A percentile compares a stretch with the other conserved stretches of the same genome.
Conservation (phyloP, 164 flowering plant genomes). For the Vitis rupestris region DNA sequence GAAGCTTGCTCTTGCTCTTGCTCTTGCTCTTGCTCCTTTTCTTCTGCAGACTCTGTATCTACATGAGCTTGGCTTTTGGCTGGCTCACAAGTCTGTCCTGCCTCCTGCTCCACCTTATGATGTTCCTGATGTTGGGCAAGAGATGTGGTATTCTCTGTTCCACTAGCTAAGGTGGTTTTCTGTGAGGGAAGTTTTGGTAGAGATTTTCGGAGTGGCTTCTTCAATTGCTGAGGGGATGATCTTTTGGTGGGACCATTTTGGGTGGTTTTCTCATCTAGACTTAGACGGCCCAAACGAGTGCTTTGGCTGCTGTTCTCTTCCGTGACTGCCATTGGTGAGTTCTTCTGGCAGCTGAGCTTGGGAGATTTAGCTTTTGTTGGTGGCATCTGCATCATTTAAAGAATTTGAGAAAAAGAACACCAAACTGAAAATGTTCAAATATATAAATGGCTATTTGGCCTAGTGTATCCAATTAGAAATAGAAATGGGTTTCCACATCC, state of each 20-base stretch:
- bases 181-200: background rate
- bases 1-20: background rate
- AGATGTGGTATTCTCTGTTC: background rate
- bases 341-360: background rate
- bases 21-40: background rate
- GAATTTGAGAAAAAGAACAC: too few species aligned
- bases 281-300: background rate
- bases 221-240: background rate
- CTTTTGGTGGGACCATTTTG: background rate
- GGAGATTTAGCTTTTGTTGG: conserved; percentile 7
- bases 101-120: background rate
- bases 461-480: background rate
- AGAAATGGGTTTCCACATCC: too few species aligned
- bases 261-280: background rate
- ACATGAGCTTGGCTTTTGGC: background rate
- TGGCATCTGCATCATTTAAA: conserved; percentile 4
- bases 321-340: background rate
- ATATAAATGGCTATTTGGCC: background rate
- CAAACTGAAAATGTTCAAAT: background rate
- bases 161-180: background rate
- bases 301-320: background rate
- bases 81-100: background rate
- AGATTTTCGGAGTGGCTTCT: conserved; percentile 14
- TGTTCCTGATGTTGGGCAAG: background rate
- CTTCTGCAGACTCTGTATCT: background rate